These are phyloP conservation scores for Parietaria judaica DNA, from an alignment of 306 rosid genomes.

Conservation along the genomic window DNA sequence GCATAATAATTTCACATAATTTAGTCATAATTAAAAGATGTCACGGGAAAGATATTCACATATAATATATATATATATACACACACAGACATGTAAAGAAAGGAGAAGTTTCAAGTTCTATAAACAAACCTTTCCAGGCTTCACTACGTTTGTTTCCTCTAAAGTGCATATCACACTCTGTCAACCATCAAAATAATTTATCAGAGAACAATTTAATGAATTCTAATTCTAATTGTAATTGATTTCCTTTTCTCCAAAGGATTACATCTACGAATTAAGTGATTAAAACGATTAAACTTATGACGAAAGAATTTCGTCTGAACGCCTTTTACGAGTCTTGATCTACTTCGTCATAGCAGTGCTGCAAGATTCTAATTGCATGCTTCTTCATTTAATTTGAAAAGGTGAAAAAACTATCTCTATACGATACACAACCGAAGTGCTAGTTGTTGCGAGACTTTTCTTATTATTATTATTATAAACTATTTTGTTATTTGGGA, in stretches of 20 bases:
- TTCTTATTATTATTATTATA: too few relatives aligned
- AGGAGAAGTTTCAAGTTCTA: background rate
- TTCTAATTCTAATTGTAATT: too few relatives aligned
- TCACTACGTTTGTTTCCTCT: constrained; percentile 61
- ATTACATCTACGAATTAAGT: background rate
- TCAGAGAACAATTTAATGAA: background rate
- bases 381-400: too few relatives aligned
- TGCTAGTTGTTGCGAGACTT: too few relatives aligned
- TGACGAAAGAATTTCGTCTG: too few relatives aligned
- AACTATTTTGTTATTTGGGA: too few relatives aligned
- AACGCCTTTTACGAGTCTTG: too few relatives aligned
- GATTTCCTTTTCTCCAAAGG: too few relatives aligned
- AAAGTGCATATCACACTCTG: constrained; percentile 90
- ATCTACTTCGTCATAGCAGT: too few relatives aligned
- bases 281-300: background rate
- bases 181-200: constrained; percentile 27
- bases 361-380: too few relatives aligned
- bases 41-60: background rate
- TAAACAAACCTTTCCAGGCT: constrained; percentile 84
- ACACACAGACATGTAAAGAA: constrained; percentile 6
- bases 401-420: background rate
- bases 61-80: too few relatives aligned
- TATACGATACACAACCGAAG: background rate
- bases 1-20: constrained; percentile 15
- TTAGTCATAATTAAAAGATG: constrained; percentile 1